Base-by-base conservation (phyloP, 345 rosid species). In the Erysimum cheiranthoides region DNA sequence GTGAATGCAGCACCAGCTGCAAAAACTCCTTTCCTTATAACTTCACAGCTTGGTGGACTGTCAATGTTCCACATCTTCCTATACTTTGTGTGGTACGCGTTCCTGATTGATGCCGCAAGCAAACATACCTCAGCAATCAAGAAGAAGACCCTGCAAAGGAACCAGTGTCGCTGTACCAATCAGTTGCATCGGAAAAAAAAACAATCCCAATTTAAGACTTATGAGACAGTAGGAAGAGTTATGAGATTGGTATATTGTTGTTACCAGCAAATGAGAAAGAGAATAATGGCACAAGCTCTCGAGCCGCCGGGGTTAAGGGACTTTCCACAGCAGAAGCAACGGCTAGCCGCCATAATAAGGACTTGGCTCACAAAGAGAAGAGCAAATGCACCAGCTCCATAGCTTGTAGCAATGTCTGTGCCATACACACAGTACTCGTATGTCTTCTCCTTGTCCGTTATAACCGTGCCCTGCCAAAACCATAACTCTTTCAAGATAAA, bases 281-380 rank as follows among this genome's bases (percentile, higher is more conserved):
- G 93, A 47, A 95, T 62, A 47, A 95, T 79, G 8, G 97, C 91
- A 73, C 87, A 89, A 62, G 97, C 97, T 60, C 97, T 91, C 16
- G 97, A 88, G 43, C 99, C 96, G 6, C 91, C 85, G 1, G 97
- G 93, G 75, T 79, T 88, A 43, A 95, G 84, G 10, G 96, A 71
- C 82, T 83, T 89, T 17, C 97, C 97, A 25, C 97, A 92, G 89
- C 97, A 95, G 87, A 92, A 90, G 83, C 99, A 95, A 61, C 87
- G 74, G 78, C 90, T 92, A n/a, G 89, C 97, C 10, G 39, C 85
- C 97, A 92, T 95, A n/a, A 95, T 82, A 65, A 95, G 77, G 74
- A 78, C 83, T 73, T 95, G 99, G 72, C 92, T 81, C 18, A 68
- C 75, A 79, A 92, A 53, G 59, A 95, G 93, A 77, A 95, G 89